Conservation (phyloP, 1,139 yeast species). For the Blastobotrys aristatus region DNA sequence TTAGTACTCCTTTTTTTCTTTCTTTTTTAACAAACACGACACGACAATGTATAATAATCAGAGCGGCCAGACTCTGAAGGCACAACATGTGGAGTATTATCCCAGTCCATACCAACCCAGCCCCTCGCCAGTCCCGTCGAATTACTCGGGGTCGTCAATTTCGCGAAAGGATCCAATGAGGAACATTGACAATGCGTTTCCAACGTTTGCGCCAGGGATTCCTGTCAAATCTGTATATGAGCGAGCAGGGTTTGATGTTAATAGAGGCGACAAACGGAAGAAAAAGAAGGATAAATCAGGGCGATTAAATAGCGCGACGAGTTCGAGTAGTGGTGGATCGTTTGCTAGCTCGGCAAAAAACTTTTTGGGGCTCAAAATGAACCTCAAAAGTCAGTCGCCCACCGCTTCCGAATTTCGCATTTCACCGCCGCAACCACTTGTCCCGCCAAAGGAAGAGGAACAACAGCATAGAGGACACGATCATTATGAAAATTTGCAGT, state of each 20-base stretch:
- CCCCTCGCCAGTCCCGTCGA: constrained; percentile 11
- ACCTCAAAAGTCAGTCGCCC: background rate
- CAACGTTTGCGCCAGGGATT: constrained; percentile 34
- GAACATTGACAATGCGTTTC: constrained; percentile 37
- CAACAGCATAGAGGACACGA: background rate
- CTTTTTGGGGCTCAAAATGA: constrained; percentile 6
- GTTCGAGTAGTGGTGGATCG: constrained; percentile 1
- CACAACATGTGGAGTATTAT: no score
- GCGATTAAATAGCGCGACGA: constrained; percentile 1
- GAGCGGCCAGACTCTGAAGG: background rate
- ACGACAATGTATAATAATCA: background rate
- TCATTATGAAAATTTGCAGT: background rate
- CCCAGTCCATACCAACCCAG: constrained; percentile 4
- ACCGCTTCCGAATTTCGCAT: constrained; percentile 6
- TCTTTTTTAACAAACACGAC: background rate
- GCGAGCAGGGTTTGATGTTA: constrained; percentile 39
- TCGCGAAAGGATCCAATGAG: background rate
- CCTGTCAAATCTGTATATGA: constrained; percentile 36
- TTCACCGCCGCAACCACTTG: background rate
- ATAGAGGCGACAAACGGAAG: constrained; percentile 16
- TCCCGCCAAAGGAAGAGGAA: no score
- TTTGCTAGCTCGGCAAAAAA: constrained; percentile 1
- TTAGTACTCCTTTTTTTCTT: background rate
- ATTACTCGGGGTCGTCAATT: background rate
- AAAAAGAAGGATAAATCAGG: background rate